These are phyloP conservation scores for Fereydounia khargensis DNA, from an alignment of 1,284 basidiomycete species.

Conservation along the genomic window DNA sequence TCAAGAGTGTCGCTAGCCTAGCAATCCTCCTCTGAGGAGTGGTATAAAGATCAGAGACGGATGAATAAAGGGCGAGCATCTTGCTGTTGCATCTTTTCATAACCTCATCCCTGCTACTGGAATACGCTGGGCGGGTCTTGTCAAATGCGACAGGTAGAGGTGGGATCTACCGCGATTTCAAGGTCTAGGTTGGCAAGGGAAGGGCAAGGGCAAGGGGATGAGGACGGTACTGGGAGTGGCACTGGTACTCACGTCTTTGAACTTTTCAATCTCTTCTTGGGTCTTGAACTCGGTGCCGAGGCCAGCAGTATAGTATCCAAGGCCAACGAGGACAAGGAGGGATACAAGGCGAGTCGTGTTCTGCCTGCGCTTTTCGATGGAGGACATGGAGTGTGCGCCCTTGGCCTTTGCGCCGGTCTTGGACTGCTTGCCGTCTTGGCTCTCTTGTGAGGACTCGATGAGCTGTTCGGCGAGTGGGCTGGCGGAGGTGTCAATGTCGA, in stretches of 20 bases:
- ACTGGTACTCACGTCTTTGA: constrained; percentile 5
- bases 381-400: constrained; percentile 52
- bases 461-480: constrained; percentile 14
- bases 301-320: constrained; percentile 37
- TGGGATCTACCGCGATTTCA: too few species aligned
- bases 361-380: constrained; percentile 55
- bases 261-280: constrained; percentile 46
- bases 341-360: constrained; percentile 36
- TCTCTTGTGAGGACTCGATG: constrained; percentile 10
- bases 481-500: constrained; percentile 44
- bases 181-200: too few species aligned
- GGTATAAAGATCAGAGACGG: too few species aligned
- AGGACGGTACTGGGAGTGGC: too few species aligned
- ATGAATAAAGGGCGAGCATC: too few species aligned
- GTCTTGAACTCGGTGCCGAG: constrained; percentile 56
- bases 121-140: too few species aligned
- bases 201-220: too few species aligned
- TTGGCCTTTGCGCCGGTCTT: constrained; percentile 53
- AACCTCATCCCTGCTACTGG: constrained; percentile 29
- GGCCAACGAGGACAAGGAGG: constrained; percentile 26
- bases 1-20: too few species aligned
- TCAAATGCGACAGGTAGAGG: too few species aligned
- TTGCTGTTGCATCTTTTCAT: constrained; percentile 41
- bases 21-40: too few species aligned
- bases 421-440: constrained; percentile 6